Base-by-base conservation (phyloP, 2,329 filamentous ascomycete genomes). In the Didymosphaeria variabile region DNA sequence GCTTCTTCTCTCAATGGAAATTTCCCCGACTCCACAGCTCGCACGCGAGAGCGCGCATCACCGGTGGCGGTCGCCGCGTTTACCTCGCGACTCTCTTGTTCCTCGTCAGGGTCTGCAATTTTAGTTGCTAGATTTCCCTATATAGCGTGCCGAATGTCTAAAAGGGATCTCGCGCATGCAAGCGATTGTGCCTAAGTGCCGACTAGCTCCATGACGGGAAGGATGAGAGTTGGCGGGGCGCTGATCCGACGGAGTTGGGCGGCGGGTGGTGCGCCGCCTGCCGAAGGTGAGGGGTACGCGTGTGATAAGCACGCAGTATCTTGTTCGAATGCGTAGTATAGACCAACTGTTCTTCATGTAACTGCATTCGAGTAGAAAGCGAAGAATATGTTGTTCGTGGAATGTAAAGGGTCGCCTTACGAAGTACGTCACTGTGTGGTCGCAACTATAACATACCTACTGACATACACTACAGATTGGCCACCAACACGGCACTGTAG, bases 321-420 rank as follows among this genome's bases (percentile, higher is more conserved):
- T 55, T 46, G 31, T 26, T 55, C 29, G 15, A 2, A 29, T 21
- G 12, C 36, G 23, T 19, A 47, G 17, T 45, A 5, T 40, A 9
- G 8, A 55, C 36, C 51, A 26, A 47, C 21, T 23, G 29, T 23
- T 4, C 31, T 31, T 1, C 32, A 46, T 49, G 4, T 12, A 5
- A 13, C 58, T 63, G 62, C 64, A 61, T 61, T 57, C 63, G 13
- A 29, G 42, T 42, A 59, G 61, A 51, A 55, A 50, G 60, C 62
- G 8, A 6, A n/a, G 55, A 75, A 61, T 6, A 81, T 82, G 79
- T 61, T 80, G 52, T 69, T 77, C 23, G 71, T 82, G 12, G 68
- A 77, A 13, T 82, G 80, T 61, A 70, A 67, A 55, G 81, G 81
- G n/a, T 78, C 77, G 19, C 80, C 81, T 0, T 80, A 80, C 61